These are phyloP conservation scores for Colletotrichum nymphaeae DNA, from an alignment of 2,329 filamentous ascomycete genomes.

Conservation along the genomic window DNA sequence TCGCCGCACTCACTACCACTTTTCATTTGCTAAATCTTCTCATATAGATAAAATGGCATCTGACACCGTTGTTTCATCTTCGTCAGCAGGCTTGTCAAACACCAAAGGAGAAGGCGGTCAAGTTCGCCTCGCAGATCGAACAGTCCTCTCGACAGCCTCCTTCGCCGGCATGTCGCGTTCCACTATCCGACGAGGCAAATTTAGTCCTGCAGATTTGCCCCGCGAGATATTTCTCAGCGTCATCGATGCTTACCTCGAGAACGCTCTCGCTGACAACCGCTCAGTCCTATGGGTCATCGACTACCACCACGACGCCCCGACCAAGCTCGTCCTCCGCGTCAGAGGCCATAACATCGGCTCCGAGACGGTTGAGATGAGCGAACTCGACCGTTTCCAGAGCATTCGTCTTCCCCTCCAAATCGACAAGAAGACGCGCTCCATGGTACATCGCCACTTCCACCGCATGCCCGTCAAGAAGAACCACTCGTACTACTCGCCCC, in stretches of 20 bases:
- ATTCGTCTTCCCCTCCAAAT: not conserved
- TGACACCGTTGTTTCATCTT: not conserved
- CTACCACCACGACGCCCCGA: not conserved
- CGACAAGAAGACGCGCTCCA: not conserved
- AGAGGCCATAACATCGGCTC: not conserved
- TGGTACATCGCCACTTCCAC: constrained; percentile 13
- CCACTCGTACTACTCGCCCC: not conserved
- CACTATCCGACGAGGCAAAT: not conserved
- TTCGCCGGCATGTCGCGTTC: too few species aligned
- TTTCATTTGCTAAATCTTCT: not conserved
- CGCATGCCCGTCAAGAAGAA: not conserved
- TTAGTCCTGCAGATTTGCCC: not conserved
- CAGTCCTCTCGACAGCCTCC: too few species aligned
- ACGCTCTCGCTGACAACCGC: not conserved
- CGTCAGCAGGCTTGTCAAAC: not conserved
- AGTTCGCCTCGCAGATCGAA: not conserved
- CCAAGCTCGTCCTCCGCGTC: not conserved
- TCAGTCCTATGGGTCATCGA: not conserved
- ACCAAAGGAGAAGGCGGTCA: not conserved
- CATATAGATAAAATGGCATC: not conserved
- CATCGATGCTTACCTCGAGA: not conserved
- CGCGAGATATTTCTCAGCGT: constrained; percentile 7
- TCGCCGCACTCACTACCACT: not conserved
- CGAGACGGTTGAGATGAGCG: not conserved
- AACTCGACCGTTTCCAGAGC: not conserved